Evolutionary conservation across 129 eudicot species (phyloP), one percentile per base, ranked within the genome.

Genomic region (Cynara cardunculus): DNA sequence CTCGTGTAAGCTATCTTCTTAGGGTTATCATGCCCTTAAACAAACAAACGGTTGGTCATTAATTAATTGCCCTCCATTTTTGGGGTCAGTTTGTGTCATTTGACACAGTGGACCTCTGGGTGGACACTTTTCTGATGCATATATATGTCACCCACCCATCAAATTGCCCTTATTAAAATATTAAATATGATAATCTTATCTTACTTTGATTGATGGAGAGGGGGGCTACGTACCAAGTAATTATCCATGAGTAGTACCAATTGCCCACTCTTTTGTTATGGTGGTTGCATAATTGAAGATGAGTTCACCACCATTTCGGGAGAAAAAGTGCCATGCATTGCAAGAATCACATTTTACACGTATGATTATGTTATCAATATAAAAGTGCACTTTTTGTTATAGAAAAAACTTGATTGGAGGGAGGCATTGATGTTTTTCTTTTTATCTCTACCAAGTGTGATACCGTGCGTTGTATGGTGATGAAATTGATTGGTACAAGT

Each of bases 91-190:
- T 53, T 16, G 22, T 53, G 64, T 81, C 78, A 25, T 35, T 81
- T 64, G 74, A 44, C 49, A 73, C 80, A 14, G 3, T 81, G 74
- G 21, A 41, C 70, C n/a, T 80, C 78, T 34, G 9, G 39, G 39
- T 34, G 64, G 73, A 71, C 72, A 26, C 3, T n/a, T 49, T 70
- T 70, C 1, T 22, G 37, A 25, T 71, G 59, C 71, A 56, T 56
- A 49, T 53, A 16, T 69, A 81, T 65, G 84, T 74, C 84, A 81
- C 37, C 74, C 75, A 66, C 75, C 74, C 26, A 81, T 41, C 34
- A 26, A 81, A 28, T 74, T 74, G 69, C 24, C 70, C 71, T 30
- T 46, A 71, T 21, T 18, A 37, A 62, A 21, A 37, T 7, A 37
- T 10, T 31, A 2, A 31, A 1, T 2, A 31, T 65, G 22, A 34